phyloP scores from a whole-genome alignment of 2,329 filamentous ascomycete genomes.

The Xylariaceae sp. region DNA sequence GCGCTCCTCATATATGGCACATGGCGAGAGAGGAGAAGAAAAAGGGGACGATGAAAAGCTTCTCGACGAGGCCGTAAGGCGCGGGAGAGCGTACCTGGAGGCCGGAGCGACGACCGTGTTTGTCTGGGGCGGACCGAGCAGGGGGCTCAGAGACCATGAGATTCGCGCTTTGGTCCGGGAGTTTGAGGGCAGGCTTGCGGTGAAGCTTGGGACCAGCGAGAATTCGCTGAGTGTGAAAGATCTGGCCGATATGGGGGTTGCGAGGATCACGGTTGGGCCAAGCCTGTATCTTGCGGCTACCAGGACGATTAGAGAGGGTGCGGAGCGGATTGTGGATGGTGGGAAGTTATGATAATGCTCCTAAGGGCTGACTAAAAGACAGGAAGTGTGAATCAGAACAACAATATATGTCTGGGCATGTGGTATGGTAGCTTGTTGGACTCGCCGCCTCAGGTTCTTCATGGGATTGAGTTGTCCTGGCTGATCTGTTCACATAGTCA shows the following conservation, averaged over 20 bases:
- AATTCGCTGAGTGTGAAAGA: slow-evolving; percentile 1
- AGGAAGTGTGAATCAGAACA: too few species aligned
- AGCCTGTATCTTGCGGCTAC: slow-evolving; percentile 2
- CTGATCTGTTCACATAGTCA: too few species aligned
- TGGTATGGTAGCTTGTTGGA: too few species aligned
- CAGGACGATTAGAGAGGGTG: not conserved
- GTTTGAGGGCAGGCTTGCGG: slow-evolving; percentile 3
- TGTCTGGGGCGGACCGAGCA: not conserved
- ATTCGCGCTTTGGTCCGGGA: not conserved
- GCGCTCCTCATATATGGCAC: not conserved
- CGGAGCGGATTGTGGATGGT: slow-evolving; percentile 10
- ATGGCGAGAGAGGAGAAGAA: not conserved
- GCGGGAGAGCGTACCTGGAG: slow-evolving; percentile 4
- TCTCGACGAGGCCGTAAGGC: not conserved
- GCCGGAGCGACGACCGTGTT: slow-evolving; percentile 12
- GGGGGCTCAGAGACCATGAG: slow-evolving; percentile 3
- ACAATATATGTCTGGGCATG: too few species aligned
- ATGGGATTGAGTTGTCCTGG: too few species aligned
- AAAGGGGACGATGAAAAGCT: not conserved
- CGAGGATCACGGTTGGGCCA: slow-evolving; percentile 17
- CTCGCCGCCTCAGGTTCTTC: too few species aligned
- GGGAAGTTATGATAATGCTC: slow-evolving; percentile 5
- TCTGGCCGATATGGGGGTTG: slow-evolving; percentile 9
- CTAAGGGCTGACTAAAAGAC: not conserved
- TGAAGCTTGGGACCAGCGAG: not conserved